Conservation (phyloP, 2,329 filamentous ascomycete species). For the Diplodia mutila region DNA sequence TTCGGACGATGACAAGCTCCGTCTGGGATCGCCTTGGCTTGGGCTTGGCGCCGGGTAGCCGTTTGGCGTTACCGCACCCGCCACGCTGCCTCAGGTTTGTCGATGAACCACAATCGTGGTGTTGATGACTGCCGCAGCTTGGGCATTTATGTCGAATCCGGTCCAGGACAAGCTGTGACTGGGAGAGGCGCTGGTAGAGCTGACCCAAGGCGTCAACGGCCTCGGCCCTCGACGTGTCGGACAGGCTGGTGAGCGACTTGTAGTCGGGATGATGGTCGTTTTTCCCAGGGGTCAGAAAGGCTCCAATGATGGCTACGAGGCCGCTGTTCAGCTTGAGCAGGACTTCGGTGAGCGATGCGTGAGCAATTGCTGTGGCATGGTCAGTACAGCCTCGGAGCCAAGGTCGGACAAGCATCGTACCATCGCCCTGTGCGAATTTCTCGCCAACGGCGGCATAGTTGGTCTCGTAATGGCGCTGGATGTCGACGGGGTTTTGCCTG, state of each 20-base stretch:
- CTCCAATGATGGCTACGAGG: constrained; percentile 51
- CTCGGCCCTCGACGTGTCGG: constrained; percentile 51
- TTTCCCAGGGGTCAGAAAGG: constrained; percentile 47
- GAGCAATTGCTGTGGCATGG: constrained; percentile 46
- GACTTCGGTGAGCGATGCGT: constrained; percentile 51
- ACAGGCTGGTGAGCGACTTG: constrained; percentile 48
- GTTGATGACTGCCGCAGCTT: constrained; percentile 34
- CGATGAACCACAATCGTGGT: constrained; percentile 10
- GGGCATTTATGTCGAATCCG: constrained; percentile 31
- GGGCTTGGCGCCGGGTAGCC: neutral
- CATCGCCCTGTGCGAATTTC: constrained; percentile 49
- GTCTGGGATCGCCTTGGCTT: constrained; percentile 31
- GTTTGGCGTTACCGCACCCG: neutral
- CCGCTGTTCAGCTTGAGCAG: constrained; percentile 53
- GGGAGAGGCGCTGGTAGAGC: constrained; percentile 45
- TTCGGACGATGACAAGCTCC: constrained; percentile 42
- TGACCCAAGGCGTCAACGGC: constrained; percentile 48
- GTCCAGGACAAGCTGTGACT: constrained; percentile 41
- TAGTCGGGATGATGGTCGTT: constrained; percentile 47
- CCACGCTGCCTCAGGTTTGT: neutral
- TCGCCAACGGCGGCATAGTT: constrained; percentile 44
- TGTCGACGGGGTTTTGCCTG: constrained; percentile 46
- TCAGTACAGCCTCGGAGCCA: constrained; percentile 17
- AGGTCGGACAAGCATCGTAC: constrained; percentile 35
- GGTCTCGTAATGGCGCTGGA: constrained; percentile 47